These are phyloP conservation scores for Phaseolus coccineus DNA, from an alignment of 331 rosid genomes.

Conservation along the genomic window DNA sequence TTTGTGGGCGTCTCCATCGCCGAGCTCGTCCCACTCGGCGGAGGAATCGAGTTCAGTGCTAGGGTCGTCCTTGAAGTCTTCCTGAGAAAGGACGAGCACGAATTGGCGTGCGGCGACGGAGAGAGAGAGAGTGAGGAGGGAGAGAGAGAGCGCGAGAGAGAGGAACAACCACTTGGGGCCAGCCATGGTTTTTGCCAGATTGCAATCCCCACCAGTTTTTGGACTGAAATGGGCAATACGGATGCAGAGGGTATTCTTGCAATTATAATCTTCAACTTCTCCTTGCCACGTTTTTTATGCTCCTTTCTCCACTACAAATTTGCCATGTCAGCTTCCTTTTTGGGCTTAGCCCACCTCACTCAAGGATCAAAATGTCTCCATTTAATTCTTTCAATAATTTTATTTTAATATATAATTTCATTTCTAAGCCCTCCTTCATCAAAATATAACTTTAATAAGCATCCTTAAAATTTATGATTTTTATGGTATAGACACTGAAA, in stretches of 20 bases:
- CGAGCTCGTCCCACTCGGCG: slow-evolving; percentile 93
- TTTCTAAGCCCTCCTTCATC: too few relatives aligned
- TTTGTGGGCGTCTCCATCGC: slow-evolving; percentile 66
- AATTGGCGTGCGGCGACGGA: slow-evolving; percentile 66
- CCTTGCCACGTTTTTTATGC: slow-evolving; percentile 47
- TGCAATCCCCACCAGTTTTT: neutral
- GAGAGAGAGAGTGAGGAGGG: slow-evolving; percentile 53
- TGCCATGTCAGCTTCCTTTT: slow-evolving; percentile 36
- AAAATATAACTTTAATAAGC: too few relatives aligned
- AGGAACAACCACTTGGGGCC: slow-evolving; percentile 27
- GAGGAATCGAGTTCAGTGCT: slow-evolving; percentile 66
- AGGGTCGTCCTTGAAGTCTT: slow-evolving; percentile 72
- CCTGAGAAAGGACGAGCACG: slow-evolving; percentile 78
- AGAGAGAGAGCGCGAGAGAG: slow-evolving; percentile 44
- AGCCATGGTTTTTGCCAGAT: neutral
- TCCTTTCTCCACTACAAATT: slow-evolving; percentile 12
- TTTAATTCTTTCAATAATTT: too few relatives aligned
- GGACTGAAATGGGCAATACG: neutral
- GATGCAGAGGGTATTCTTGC: slow-evolving; percentile 33
- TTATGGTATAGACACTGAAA: too few relatives aligned
- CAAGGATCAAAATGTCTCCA: too few relatives aligned
- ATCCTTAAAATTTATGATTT: too few relatives aligned
- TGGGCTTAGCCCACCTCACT: too few relatives aligned
- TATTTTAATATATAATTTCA: too few relatives aligned
- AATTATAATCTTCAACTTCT: neutral